Evolutionary conservation across 2,329 filamentous ascomycete species (phyloP).

Genomic region (Cordyceps tenuipes): DNA sequence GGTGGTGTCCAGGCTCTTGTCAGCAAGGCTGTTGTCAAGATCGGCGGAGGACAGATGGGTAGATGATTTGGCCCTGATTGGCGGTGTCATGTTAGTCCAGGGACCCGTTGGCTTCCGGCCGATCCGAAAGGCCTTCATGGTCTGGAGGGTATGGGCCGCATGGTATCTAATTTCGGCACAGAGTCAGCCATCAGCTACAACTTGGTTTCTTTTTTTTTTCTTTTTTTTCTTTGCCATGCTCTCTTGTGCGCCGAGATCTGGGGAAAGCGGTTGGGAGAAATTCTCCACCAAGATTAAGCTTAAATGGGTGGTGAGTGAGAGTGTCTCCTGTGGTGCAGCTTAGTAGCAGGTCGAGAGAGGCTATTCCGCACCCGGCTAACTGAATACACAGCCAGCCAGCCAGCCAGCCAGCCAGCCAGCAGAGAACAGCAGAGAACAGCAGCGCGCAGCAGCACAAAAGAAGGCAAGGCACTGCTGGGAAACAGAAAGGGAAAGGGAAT

Average conservation of each 20-base stretch:
- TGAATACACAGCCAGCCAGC: too few species aligned
- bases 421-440: too few species aligned
- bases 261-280: not conserved
- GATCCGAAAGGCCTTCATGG: conserved; percentile 53
- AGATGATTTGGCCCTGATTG: conserved; percentile 36
- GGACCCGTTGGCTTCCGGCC: conserved; percentile 44
- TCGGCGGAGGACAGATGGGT: conserved; percentile 15
- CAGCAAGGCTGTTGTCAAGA: not conserved
- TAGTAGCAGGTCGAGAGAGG: conserved; percentile 1
- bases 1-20: not conserved
- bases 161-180: conserved; percentile 42
- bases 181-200: conserved; percentile 9
- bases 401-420: too few species aligned
- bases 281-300: conserved; percentile 7
- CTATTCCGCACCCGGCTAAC: conserved; percentile 1
- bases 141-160: conserved; percentile 40
- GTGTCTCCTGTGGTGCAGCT: not conserved
- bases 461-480: too few species aligned
- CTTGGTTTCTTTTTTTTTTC: not conserved
- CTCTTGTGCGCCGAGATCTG: not conserved
- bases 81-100: conserved; percentile 52
- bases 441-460: too few species aligned
- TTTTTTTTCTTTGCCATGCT: not conserved
- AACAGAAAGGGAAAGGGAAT: not conserved
- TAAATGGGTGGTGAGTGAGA: not conserved